Base-by-base conservation (phyloP, 2,329 filamentous ascomycete species). In the Exserohilum rostratum region DNA sequence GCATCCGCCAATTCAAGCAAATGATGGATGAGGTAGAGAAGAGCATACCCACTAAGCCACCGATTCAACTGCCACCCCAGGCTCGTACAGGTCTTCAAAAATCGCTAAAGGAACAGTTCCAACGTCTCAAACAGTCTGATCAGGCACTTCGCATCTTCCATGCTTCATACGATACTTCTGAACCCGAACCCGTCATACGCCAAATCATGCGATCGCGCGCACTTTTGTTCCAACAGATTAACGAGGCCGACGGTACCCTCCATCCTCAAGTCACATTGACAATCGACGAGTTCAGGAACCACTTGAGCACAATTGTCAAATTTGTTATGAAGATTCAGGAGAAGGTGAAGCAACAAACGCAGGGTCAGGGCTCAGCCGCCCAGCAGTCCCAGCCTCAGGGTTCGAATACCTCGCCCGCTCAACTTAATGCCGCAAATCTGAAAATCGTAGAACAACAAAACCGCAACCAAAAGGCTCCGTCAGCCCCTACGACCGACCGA, bases 401-500 rank as follows among this genome's bases (percentile, higher is more conserved):
- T 53, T 55, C 59, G 42, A 60, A 55, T 50, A 50, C 55, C 43
- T 53, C 62, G 44, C 64, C 62, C 45, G 62, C 66, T 48, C 70
- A 73, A 60, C 65, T 77, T 37, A 77, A 73, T 54, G 71, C 70
- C 38, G 72, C 67, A 22, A 76, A 76, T 50, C 62, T 74, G 53
- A 73, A 68, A 57, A 68, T 60, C 60, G 79, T 62, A 76, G 79
- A 70, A 75, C 79, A 62, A 74, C 75, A 71, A 45, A 77, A 81
- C 53, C 79, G 81, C 55, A 78, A 82, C 52, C 75, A 81, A 58
- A 78, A 76, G 61, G 72, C 78, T 42, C 80, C 82, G 42, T 75
- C 77, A 39, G 78, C 81, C 33, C 79, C 82, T 17, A 82, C 79
- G 6, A 74, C 78, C 7, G 74, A 80, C n/a, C 77, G 82, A 35